phyloP scores from a whole-genome alignment of 2,329 filamentous ascomycete species.

The Neospermospora avenae region DNA sequence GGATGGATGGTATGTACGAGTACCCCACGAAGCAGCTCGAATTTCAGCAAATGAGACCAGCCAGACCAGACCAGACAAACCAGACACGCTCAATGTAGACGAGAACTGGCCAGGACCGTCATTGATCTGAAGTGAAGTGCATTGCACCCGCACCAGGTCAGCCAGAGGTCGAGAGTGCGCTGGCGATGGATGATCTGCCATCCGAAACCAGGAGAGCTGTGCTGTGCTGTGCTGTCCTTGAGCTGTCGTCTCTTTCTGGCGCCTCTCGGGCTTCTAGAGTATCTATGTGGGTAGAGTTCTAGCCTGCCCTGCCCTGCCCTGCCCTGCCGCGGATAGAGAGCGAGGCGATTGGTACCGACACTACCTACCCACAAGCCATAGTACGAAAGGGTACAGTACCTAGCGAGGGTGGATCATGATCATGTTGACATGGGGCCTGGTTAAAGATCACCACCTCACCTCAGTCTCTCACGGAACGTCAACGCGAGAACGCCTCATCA shows the following conservation, averaged over 20 bases:
- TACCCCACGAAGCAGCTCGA: constrained; percentile 17
- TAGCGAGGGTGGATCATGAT: neutral
- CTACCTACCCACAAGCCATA: too few relatives aligned
- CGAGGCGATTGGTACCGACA: constrained; percentile 7
- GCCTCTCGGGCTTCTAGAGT: neutral
- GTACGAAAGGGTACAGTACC: too few relatives aligned
- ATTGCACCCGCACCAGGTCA: neutral
- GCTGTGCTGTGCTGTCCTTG: neutral
- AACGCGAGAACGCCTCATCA: neutral
- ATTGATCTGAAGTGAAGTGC: neutral
- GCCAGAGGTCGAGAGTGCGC: constrained; percentile 4
- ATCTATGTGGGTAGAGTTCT: too few relatives aligned
- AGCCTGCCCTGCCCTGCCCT: neutral
- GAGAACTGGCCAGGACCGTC: neutral
- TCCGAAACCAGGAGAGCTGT: constrained; percentile 8
- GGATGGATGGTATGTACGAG: too few relatives aligned
- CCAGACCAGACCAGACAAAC: neutral
- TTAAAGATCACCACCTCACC: constrained; percentile 12
- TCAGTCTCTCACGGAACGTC: constrained; percentile 1
- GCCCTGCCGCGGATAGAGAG: constrained; percentile 1
- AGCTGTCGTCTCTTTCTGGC: neutral
- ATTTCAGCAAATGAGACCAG: constrained; percentile 13
- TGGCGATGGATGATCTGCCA: neutral
- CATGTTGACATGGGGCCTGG: constrained; percentile 2
- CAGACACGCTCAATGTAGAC: neutral